Conservation (phyloP, 2,329 filamentous ascomycete species). For the Paecilomyces fulvus region DNA sequence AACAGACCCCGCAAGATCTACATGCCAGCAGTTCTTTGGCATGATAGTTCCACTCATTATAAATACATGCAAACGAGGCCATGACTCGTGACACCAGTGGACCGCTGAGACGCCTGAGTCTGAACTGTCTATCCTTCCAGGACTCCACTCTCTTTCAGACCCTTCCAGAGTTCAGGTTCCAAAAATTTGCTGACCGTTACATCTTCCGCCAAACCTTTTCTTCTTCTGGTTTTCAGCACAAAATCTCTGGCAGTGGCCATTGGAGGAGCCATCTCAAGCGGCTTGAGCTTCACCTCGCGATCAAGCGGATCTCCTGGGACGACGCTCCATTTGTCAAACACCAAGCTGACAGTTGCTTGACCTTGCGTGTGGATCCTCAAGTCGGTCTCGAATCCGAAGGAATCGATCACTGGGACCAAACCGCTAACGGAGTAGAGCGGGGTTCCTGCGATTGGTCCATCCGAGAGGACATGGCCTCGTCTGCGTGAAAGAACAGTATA, state of each 20-base stretch:
- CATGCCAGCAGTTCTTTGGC: background rate
- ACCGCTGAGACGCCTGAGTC: background rate
- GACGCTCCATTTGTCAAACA: slow-evolving; percentile 93
- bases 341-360: slow-evolving; percentile 77
- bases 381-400: slow-evolving; percentile 96
- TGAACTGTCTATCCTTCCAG: slow-evolving; percentile 49
- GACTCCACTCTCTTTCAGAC: slow-evolving; percentile 79
- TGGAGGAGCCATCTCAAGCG: slow-evolving; percentile 77
- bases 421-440: slow-evolving; percentile 88
- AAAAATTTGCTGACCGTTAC: slow-evolving; percentile 93
- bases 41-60: slow-evolving; percentile 3
- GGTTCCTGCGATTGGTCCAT: slow-evolving; percentile 87
- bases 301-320: slow-evolving; percentile 94
- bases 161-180: slow-evolving; percentile 86
- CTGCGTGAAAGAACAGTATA: slow-evolving; percentile 88
- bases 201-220: slow-evolving; percentile 92
- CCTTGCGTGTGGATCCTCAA: slow-evolving; percentile 93
- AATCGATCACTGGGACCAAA: slow-evolving; percentile 90
- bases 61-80: slow-evolving; percentile 12
- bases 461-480: slow-evolving; percentile 86
- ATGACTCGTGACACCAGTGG: slow-evolving; percentile 1
- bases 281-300: slow-evolving; percentile 69
- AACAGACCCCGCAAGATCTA: background rate
- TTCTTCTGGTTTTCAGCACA: slow-evolving; percentile 84
- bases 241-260: slow-evolving; percentile 92